These are phyloP conservation scores for Pseudogymnoascus destructans DNA, from an alignment of 2,329 filamentous ascomycete genomes.

Conservation along the genomic window DNA sequence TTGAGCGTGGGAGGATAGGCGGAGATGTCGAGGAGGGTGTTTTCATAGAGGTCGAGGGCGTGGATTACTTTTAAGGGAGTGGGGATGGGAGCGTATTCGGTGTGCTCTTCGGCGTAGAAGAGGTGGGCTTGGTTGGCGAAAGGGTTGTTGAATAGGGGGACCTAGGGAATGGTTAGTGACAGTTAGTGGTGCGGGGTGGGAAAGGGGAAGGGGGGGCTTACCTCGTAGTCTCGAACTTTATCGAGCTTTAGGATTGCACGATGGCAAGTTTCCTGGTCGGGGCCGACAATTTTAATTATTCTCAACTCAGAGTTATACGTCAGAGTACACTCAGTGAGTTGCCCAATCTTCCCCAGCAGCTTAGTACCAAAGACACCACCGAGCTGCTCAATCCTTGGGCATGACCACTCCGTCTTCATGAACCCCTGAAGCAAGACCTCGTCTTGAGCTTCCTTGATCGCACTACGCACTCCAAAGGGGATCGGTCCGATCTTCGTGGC, in stretches of 20 bases:
- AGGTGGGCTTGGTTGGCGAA: conserved; percentile 13
- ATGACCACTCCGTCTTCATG: conserved; percentile 13
- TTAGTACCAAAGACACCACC: conserved; percentile 13
- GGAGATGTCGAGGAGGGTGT: conserved; percentile 19
- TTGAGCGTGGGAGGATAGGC: background rate
- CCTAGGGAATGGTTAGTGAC: background rate
- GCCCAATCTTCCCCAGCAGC: conserved; percentile 12
- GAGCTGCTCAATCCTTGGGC: conserved; percentile 8
- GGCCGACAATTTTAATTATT: conserved; percentile 17
- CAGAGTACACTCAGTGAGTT: conserved; percentile 18
- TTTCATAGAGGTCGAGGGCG: conserved; percentile 18
- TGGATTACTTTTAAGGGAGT: conserved; percentile 16
- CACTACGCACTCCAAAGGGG: background rate
- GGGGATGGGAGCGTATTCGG: conserved; percentile 16
- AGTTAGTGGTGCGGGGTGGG: background rate
- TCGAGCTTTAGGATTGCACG: conserved; percentile 19
- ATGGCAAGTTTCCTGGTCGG: conserved; percentile 11
- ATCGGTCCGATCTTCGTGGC: background rate
- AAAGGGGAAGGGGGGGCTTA: conserved; percentile 11
- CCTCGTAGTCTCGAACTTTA: conserved; percentile 18
- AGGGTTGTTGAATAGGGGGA: background rate
- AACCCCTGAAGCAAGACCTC: conserved; percentile 7
- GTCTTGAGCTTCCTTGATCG: background rate
- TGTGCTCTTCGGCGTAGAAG: conserved; percentile 20
- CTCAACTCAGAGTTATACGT: conserved; percentile 13